Evolutionary conservation across 2,329 filamentous ascomycete species (phyloP).

Genomic region (Neopestalotiopsis sp.): DNA sequence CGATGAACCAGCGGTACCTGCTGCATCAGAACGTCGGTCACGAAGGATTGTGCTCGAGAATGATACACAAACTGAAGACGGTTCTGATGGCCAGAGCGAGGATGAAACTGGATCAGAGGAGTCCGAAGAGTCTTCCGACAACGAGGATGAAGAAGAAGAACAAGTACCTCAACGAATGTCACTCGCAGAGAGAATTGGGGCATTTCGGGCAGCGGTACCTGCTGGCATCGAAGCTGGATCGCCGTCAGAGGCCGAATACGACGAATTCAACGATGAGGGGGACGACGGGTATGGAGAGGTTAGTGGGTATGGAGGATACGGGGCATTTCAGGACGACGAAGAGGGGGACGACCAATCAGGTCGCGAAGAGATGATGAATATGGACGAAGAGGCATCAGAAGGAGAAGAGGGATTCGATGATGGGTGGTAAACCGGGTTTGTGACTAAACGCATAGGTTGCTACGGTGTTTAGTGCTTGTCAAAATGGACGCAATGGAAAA

Average conservation of each 20-base stretch:
- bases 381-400: conserved; percentile 21
- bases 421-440: background rate
- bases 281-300: conserved; percentile 20
- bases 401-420: conserved; percentile 22
- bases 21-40: background rate
- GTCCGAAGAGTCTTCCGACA: conserved; percentile 24
- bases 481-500: background rate
- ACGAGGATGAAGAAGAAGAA: conserved; percentile 20
- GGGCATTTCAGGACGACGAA: conserved; percentile 26
- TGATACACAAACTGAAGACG: conserved; percentile 21
- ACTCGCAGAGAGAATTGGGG: conserved; percentile 27
- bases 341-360: conserved; percentile 18
- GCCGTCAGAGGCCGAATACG: conserved; percentile 13
- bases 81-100: conserved; percentile 24
- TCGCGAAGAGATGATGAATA: conserved; percentile 18
- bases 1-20: background rate
- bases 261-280: conserved; percentile 21
- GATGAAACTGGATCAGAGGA: conserved; percentile 22
- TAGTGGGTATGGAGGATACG: background rate
- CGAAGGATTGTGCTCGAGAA: background rate
- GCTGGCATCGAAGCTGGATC: background rate
- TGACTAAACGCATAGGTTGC: background rate
- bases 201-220: conserved; percentile 27
- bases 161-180: conserved; percentile 23
- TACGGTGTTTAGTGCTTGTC: background rate